These are phyloP conservation scores for Sugiyamaella boreocaroliniensis DNA, from an alignment of 805 yeast genomes.

Conservation along the genomic window DNA sequence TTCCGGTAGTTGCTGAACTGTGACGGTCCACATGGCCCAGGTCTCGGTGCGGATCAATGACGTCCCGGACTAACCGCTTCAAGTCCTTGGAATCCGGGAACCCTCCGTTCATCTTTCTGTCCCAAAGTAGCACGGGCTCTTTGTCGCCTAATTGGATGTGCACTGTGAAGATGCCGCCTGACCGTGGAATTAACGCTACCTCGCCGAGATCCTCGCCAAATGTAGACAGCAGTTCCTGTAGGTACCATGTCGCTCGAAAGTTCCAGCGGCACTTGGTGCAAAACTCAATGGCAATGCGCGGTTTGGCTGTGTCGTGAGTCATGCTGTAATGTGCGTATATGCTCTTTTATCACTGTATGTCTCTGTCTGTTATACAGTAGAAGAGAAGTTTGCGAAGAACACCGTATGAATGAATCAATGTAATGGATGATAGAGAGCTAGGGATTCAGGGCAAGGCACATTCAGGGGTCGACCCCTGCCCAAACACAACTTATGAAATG, in stretches of 20 bases:
- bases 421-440: background rate
- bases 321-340: no score
- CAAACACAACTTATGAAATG: background rate
- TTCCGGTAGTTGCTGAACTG: background rate
- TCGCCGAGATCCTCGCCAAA: slow-evolving; percentile 55
- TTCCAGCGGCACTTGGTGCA: slow-evolving; percentile 88
- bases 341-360: no score
- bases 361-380: no score
- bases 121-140: slow-evolving; percentile 45
- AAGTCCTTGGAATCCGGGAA: slow-evolving; percentile 82
- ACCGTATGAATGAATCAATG: background rate
- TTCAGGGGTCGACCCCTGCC: background rate
- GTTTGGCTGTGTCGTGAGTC: slow-evolving; percentile 27
- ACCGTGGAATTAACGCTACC: slow-evolving; percentile 43
- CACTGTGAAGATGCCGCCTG: slow-evolving; percentile 55
- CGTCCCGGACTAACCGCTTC: slow-evolving; percentile 59
- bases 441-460: background rate
- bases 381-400: no score
- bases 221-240: slow-evolving; percentile 79
- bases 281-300: slow-evolving; percentile 61
- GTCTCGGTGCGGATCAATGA: slow-evolving; percentile 45
- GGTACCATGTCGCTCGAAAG: slow-evolving; percentile 79
- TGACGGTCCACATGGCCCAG: slow-evolving; percentile 59
- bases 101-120: slow-evolving; percentile 56
- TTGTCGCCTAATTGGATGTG: slow-evolving; percentile 37